A percentile compares a stretch with the other conserved stretches of the same genome.
These are phyloP conservation scores for Pseudogymnoascus sp. DNA, from an alignment of 2,329 filamentous ascomycete species.

Conservation along the genomic window DNA sequence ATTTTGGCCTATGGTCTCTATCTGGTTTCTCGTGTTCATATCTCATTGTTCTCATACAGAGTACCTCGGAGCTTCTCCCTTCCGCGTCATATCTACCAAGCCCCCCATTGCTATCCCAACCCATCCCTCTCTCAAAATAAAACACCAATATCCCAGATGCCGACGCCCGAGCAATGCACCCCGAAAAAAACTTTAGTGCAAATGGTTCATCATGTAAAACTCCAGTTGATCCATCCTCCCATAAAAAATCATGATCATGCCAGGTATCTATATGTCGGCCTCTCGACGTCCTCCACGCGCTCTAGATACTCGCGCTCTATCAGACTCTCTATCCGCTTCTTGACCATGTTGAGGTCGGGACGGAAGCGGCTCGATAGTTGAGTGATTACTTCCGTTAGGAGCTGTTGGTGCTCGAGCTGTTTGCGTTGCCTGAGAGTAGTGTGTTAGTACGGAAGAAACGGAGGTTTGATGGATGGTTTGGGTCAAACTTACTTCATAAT, in stretches of 20 bases:
- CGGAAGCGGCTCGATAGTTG: constrained; percentile 64
- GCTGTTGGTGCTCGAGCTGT: constrained; percentile 59
- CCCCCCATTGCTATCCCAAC: background rate
- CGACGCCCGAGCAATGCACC: background rate
- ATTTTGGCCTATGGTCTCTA: background rate
- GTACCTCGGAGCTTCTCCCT: background rate
- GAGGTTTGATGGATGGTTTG: background rate
- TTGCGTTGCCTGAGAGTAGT: constrained; percentile 60
- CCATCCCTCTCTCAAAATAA: background rate
- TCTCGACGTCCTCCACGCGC: constrained; percentile 57
- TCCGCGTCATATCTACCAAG: background rate
- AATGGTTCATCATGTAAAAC: background rate
- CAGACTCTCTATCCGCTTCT: constrained; percentile 71
- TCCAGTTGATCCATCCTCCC: background rate
- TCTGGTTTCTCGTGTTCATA: background rate
- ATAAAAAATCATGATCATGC: constrained; percentile 51
- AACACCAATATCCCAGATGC: constrained; percentile 2
- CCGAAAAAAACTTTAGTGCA: background rate
- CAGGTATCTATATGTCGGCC: constrained; percentile 63
- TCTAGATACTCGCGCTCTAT: constrained; percentile 74
- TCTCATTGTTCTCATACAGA: constrained; percentile 1
- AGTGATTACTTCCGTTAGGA: constrained; percentile 65
- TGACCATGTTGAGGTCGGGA: constrained; percentile 70
- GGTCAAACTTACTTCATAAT: constrained; percentile 69
- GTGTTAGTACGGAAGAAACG: constrained; percentile 26